Base-by-base conservation (phyloP, 2,329 filamentous ascomycete genomes). In the Chaetomium sp. region DNA sequence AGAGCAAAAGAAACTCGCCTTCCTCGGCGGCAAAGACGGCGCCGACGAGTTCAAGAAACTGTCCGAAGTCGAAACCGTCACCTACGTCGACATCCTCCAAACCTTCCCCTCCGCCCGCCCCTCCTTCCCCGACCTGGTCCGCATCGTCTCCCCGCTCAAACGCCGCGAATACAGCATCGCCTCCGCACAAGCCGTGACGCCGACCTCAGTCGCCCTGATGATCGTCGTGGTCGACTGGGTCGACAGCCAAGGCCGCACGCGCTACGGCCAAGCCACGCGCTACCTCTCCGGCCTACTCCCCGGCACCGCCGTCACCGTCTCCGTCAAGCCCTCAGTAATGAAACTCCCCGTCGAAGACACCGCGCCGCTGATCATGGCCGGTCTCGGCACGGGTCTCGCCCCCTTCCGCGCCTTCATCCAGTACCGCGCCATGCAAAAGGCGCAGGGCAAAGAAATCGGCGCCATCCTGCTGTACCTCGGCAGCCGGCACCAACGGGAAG, bases 321-420 rank as follows among this genome's bases (percentile, higher is more conserved):
- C 89, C 37, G 91, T 99, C 71, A 99, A 99, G 78, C 90, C 94
- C 0, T 96, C 91, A 32, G 94, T 97, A 63, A 99, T 99, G 94
- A 99, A 97, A 76, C 82, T 99, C n/a, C 94, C 94, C 5, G 75
- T 81, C 59, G 87, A 85, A 70, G 86, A 91, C 64, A 94, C 89
- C 40, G 89, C 92, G 48, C 94, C 94, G 42, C 85, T 99, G 69
- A 96, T 99, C 79, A 96, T 99, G 92, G 94, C 94, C 8, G 94
- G 94, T 71, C 87, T 97, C n/a, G 94, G 94, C 61, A 99, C 94
- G 0, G 94, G 94, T 69, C 86, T 99, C 27, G 94, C 94, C 1
- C 94, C 94, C n/a, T 99, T 99, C 89, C 90, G 94, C 62, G 94
- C 94, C 58, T 99, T 99, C 69, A 88, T 97, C 47, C 94, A 99